Base-by-base conservation (phyloP, 192 early-diverging fungal species). In the Cetraspora pellucida region DNA sequence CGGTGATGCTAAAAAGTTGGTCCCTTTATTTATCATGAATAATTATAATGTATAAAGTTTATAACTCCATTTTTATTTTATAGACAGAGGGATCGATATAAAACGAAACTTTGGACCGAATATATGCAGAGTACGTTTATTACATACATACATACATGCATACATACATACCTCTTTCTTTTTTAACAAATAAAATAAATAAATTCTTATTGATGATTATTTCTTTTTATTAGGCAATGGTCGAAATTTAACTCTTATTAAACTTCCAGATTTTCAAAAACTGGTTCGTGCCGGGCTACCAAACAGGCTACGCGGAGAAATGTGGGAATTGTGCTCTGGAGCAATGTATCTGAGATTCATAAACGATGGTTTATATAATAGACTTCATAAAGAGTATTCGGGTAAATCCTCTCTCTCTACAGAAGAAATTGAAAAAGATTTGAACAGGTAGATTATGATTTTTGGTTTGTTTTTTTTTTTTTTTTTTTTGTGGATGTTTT, bases 381-480 rank as follows among this genome's bases (percentile, higher is more conserved):
- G 83, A 47, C 77, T 95, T n/a, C 86, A 91, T 23, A 77, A 84
- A 47, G 88, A 93, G 54, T 89, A 96, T 59, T 83, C 86, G 31
- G 92, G 91, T 28, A 86, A 87, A 52, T 81, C 85, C 21, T 95
- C 94, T 0, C 84, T 95, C 16, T 94, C 91, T 28, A 90, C 90
- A 0, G 96, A 96, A 55, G 96, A 97, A 80, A 98, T 98, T 72
- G 96, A 98, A 70, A 98, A 98, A 82, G 96, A 98, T 76, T 80
- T 98, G 76, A 97, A 94, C 72, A 87, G 92, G 86, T 88, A 66
- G 21, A 17, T 28, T 10, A 10, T 19, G 19, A 7, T 37, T 37
- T 37, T 5, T 52, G 19, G n/a, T n/a, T n/a, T 52, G 30, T 19
- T 6, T 14, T 72, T 75, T 66, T 27, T 52, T 66, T 19, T n/a